phyloP scores from a whole-genome alignment of 108 stramenopile species.

The Pseudonitzschia multiseries region DNA sequence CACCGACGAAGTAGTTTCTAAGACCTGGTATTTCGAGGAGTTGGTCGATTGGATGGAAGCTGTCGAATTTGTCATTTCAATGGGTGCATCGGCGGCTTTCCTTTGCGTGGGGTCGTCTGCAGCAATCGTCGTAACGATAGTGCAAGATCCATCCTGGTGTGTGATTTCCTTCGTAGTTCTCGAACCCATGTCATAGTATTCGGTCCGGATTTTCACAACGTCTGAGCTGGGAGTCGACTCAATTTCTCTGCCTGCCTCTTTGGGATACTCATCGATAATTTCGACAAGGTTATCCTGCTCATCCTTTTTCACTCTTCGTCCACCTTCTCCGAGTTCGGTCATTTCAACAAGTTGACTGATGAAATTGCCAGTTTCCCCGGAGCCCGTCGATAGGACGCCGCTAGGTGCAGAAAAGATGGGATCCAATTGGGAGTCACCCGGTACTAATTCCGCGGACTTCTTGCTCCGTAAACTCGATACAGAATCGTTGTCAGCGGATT shows the following conservation, averaged over 20 bases:
- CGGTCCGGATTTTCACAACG: constrained; percentile 31
- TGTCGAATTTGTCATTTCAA: background rate
- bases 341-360: constrained; percentile 6
- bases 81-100: background rate
- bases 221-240: constrained; percentile 8
- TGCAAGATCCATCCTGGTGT: constrained; percentile 28
- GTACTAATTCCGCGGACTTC: background rate
- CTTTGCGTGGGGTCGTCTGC: background rate
- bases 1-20: background rate
- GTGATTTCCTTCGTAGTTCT: constrained; percentile 25
- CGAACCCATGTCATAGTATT: constrained; percentile 30
- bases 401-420: background rate
- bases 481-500: background rate
- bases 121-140: constrained; percentile 29
- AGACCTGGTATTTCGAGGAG: constrained; percentile 10
- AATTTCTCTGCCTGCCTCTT: background rate
- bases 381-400: background rate
- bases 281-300: constrained; percentile 22
- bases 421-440: background rate
- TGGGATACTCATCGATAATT: constrained; percentile 41
- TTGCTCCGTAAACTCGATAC: background rate
- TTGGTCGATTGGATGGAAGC: constrained; percentile 6
- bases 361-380: background rate
- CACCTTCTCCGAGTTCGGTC: constrained; percentile 22
- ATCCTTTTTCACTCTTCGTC: constrained; percentile 16